Base-by-base conservation (phyloP, 2,329 filamentous ascomycete genomes). In the Talaromyces sp. region DNA sequence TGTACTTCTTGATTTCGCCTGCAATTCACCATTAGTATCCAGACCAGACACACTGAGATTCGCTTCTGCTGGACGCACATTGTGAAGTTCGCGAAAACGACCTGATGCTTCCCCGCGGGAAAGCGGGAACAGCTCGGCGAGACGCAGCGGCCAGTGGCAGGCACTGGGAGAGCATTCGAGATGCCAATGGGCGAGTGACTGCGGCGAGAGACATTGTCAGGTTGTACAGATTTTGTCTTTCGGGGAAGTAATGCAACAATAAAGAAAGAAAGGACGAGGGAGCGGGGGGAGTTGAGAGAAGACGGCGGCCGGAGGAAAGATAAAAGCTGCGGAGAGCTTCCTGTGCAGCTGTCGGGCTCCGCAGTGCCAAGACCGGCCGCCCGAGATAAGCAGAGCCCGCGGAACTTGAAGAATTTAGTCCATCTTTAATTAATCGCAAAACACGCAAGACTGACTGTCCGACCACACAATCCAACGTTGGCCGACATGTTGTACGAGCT, bases 401-500 rank as follows among this genome's bases (percentile, higher is more conserved):
- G 36, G 36, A 39, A 15, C 13, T 39, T 49, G 10, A 27, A 53
- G 49, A 53, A 28, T 53, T 53, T 53, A 28, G 42, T 22, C 19
- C 19, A 25, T 9, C n/a, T 2, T 9, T 19, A 25, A 11, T 9
- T 17, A 25, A 47, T 25, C 44, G 6, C 36, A 39, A 39, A 2
- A 22, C 42, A 19, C 42, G 8, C 42, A 22, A 47, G 30, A 36
- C 33, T 5, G 33, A 36, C 36, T n/a, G 36, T n/a, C 17, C 17
- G 28, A 30, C 28, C 36, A 42, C n/a, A 44, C 22, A 47, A 11
- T 25, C 10, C 44, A 13, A 9, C 44, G 13, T 63, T 67, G 65
- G 64, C 66, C 65, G 70, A 76, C 67, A 97, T 99, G 95, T 82
- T 99, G 80, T 99, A 99, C 83, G 95, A 99, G 82, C 82, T 98